Evolutionary conservation across 2,329 filamentous ascomycete species (phyloP), one percentile per base, ranked within the genome.

Genomic region (Anisogramma anomala): DNA sequence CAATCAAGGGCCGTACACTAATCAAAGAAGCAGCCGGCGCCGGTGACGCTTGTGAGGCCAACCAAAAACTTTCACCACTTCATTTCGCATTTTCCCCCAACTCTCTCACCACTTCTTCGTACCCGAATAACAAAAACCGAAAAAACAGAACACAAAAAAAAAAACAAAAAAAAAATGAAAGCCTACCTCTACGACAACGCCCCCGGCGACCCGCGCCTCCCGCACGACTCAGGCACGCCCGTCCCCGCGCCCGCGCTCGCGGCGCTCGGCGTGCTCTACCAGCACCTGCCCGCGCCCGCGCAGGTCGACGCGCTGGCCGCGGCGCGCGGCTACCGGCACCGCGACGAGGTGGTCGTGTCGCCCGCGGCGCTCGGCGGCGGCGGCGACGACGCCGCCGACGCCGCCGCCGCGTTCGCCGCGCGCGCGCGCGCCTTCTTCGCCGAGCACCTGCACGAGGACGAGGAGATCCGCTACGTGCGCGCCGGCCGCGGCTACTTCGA

Each of bases 391-490:
- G 96, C 96, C 63, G 86, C 98, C 48, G 88, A 86, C 67, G 77
- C 65, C 51, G 98, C 98, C 68, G n/a, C n/a, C n/a, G n/a, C n/a
- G n/a, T 98, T 96, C 67, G 61, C 83, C 53, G 91, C 98, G 70
- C 91, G 98, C 61, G 62, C 96, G 54, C 91, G 98, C 59, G 91
- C 65, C 51, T 98, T 98, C 68, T 98, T 96, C 67, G 61, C 83
- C 53, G 91, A 98, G 70, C 91, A 98, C 61, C 62, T 98, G 54
- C 91, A 98, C 59, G 91, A 98, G 67, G 91, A 98, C 53, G 91
- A 98, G 66, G 91, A 98, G 71, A 98, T 98, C 51, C 72, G 91
- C 35, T 98, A 95, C 56, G 88, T 98, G 51, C 71, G 86, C 23
- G 88, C 82, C 47, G 91, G 91, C 0, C 74, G 76, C 41, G 91